Base-by-base conservation (phyloP, 495 filamentous ascomycete genomes). In the Annulohypoxylon bovei region DNA sequence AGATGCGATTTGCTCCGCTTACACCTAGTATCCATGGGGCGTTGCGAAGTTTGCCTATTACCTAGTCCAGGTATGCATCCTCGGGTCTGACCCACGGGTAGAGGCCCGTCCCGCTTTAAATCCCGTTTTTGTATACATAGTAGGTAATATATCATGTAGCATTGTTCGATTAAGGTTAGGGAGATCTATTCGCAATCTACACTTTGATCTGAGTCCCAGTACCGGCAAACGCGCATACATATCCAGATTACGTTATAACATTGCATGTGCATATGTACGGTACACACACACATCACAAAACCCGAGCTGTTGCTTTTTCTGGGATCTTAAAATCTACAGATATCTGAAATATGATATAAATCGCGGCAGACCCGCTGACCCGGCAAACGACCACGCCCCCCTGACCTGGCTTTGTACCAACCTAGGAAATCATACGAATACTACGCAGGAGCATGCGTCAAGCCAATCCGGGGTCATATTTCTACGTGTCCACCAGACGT, bases 301-400 rank as follows among this genome's bases (percentile, higher is more conserved):
- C 68, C 57, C 35, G 35, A 62, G 49, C 23, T 18, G 40, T 27
- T 33, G 57, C 35, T 28, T 67, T 35, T 39, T 30, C 37, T 39
- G 47, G 59, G 69, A 68, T 72, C 69, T 72, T 40, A n/a, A 68
- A 60, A 72, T 68, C 69, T 72, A 33, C 35, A 62, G 62, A 66
- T 56, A 60, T 68, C 53, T 59, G 69, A 64, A 67, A 67, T 55
- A 49, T 67, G 64, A 72, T 40, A 72, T 35, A 40, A 62, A 62
- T 33, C 1, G 39, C 28, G 23, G 54, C 53, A 47, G 59, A 64
- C 64, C 59, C 64, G 69, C 63, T 59, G 54, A 55, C 46, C 69
- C 46, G 63, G 55, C 64, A 57, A 65, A 60, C 60, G 53, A 60
- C 6, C 49, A 64, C 20, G 27, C 37, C 27, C 12, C 62, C 57